Evolutionary conservation across 495 filamentous ascomycete species (phyloP).

Genomic region (Penicillium robsamsonii): DNA sequence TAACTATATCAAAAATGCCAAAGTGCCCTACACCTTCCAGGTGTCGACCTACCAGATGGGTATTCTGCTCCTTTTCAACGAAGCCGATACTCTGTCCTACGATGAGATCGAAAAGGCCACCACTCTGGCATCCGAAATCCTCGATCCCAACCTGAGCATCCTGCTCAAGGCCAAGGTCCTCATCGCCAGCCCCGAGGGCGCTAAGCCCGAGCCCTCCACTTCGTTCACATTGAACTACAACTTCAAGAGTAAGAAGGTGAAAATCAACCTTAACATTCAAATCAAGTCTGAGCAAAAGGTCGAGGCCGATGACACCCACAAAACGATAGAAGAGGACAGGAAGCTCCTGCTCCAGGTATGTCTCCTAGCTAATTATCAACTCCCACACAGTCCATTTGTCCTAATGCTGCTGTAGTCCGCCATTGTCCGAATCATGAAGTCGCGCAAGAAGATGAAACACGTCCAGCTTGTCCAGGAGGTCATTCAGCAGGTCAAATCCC

Average conservation of each 20-base stretch:
- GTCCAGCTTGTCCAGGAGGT: slow-evolving; percentile 88
- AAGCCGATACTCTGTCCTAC: slow-evolving; percentile 78
- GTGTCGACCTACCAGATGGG: slow-evolving; percentile 98
- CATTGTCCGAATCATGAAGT: slow-evolving; percentile 99
- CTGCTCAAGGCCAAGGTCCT: slow-evolving; percentile 91
- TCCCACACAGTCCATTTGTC: slow-evolving; percentile 12
- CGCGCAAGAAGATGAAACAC: slow-evolving; percentile 98
- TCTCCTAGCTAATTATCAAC: slow-evolving; percentile 17
- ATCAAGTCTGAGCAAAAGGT: slow-evolving; percentile 95
- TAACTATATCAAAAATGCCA: slow-evolving; percentile 83
- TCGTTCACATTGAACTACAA: slow-evolving; percentile 81
- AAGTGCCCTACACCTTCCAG: slow-evolving; percentile 94
- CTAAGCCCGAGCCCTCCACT: slow-evolving; percentile 73
- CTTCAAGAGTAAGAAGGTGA: slow-evolving; percentile 97
- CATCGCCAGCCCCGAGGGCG: slow-evolving; percentile 61
- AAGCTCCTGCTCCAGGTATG: slow-evolving; percentile 95
- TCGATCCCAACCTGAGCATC: slow-evolving; percentile 81
- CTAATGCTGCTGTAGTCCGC: slow-evolving; percentile 65
- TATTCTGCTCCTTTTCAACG: slow-evolving; percentile 94
- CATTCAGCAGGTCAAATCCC: slow-evolving; percentile 89
- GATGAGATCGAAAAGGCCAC: slow-evolving; percentile 83
- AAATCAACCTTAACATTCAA: slow-evolving; percentile 91
- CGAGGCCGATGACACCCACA: slow-evolving; percentile 94
- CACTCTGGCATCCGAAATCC: slow-evolving; percentile 69
- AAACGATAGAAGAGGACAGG: slow-evolving; percentile 97